A percentile compares a stretch with the other conserved stretches of the same genome.
phyloP scores from a whole-genome alignment of 2,329 filamentous ascomycete species.

The Cyclaneusma minus region DNA sequence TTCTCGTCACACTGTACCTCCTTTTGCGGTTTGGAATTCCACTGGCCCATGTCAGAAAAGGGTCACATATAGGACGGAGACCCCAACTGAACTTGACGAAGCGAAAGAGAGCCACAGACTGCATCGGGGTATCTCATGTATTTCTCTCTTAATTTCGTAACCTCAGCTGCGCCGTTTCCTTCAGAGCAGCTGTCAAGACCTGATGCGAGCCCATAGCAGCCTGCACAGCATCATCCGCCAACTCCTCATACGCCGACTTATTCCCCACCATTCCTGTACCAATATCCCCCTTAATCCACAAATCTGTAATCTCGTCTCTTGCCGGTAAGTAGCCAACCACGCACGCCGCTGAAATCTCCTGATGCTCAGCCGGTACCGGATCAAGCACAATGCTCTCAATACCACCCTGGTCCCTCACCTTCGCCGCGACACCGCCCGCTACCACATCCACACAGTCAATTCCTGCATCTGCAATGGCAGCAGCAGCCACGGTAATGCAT shows the following conservation, averaged over 20 bases:
- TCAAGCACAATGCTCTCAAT: conserved; percentile 48
- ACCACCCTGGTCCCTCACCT: conserved; percentile 36
- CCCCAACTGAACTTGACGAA: no score
- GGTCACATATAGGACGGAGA: no score
- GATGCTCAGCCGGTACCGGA: conserved; percentile 68
- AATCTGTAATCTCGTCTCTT: conserved; percentile 80
- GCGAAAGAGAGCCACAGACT: no score
- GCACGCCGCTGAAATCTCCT: conserved; percentile 64
- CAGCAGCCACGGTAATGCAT: conserved; percentile 86
- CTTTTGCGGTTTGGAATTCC: no score
- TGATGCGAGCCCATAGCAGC: conserved; percentile 41
- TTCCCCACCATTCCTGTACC: conserved; percentile 24
- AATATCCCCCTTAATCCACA: conserved; percentile 77
- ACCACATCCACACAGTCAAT: conserved; percentile 93
- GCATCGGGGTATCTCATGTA: no score
- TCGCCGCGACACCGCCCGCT: conserved; percentile 73
- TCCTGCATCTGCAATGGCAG: conserved; percentile 82
- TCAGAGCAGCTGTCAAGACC: conserved; percentile 44
- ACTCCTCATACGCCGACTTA: conserved; percentile 28
- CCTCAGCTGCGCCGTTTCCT: conserved; percentile 33
- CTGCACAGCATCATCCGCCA: conserved; percentile 48
- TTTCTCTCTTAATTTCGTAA: conserved; percentile 1
- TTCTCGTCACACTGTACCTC: no score
- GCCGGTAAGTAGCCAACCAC: conserved; percentile 79
- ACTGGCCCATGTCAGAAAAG: no score